phyloP scores from a whole-genome alignment of 2,329 filamentous ascomycete genomes.

The Colletotrichum costaricense region DNA sequence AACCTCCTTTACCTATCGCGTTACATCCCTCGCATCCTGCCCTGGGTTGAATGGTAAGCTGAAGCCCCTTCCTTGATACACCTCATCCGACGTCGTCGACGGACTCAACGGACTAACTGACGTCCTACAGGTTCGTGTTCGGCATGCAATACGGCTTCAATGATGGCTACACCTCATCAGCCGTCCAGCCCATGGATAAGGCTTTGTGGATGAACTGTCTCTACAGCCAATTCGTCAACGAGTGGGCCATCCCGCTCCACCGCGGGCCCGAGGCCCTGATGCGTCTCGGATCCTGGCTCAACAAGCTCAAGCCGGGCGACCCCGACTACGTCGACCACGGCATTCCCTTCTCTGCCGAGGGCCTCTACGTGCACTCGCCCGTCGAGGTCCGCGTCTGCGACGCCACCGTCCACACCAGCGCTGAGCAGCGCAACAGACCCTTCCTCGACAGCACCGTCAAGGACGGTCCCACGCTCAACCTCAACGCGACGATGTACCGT shows the following conservation, averaged over 20 bases:
- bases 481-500: conserved; percentile 91
- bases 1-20: conserved; percentile 86
- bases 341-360: conserved; percentile 83
- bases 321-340: conserved; percentile 70
- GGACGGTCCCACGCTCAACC: conserved; percentile 82
- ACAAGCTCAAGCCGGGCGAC: conserved; percentile 70
- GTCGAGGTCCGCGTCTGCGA: conserved; percentile 91
- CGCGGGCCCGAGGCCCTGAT: conserved; percentile 88
- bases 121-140: conserved; percentile 79
- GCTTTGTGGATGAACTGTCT: conserved; percentile 96
- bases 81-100: background rate
- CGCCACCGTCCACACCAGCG: conserved; percentile 59
- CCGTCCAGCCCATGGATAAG: conserved; percentile 82
- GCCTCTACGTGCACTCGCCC: conserved; percentile 89
- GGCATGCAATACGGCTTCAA: conserved; percentile 97
- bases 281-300: conserved; percentile 88
- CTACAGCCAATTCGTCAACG: conserved; percentile 97
- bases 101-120: background rate
- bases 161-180: conserved; percentile 73
- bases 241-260: conserved; percentile 92
- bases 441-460: conserved; percentile 76
- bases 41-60: conserved; percentile 83
- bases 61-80: background rate
- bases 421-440: conserved; percentile 47
- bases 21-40: conserved; percentile 81